Base-by-base conservation (phyloP, 1,284 basidiomycete genomes). In the Prillingera fragicola region DNA sequence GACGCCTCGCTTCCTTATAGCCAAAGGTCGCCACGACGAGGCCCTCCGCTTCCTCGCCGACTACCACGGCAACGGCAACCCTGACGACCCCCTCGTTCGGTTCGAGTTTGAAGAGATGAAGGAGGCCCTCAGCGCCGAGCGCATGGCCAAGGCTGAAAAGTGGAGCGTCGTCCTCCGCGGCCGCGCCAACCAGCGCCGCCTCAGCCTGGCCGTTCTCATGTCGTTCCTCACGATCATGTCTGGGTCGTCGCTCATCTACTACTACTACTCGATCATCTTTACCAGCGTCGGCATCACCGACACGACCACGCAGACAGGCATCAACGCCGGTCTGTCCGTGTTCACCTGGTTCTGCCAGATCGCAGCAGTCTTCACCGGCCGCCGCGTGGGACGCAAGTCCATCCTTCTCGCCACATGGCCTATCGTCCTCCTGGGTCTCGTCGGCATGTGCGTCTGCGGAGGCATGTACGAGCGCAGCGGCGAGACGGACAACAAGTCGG, bases 31-130 rank as follows among this genome's bases (percentile, higher is more conserved):
- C 5, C 78, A 84, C 34, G 76, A 75, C 0, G 85, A 87, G 54
- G 87, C 86, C 0, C 75, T 87, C 24, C 71, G 82, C 52, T 80
- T 89, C 54, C 75, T 90, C 27, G 83, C 85, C 19, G 81, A 87
- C 57, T 77, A 87, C 19, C 87, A 89, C 60, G 87, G 85, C 37
- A 71, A 75, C 29, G 87, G 87, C 19, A 74, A 88, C 62, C 69
- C 65, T 28, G 68, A 74, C 23, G 74, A 82, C 55, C 77, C 80
- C 29, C 76, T 89, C 15, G 87, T 89, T 23, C 73, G 78, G 32
- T 79, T 87, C 50, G 87, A 89, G 65, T 87, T 75, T 58, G 78
- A 80, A 53, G 85, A 89, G 70, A 89, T 90, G 67, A 80, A 77
- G 62, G 75, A 80, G 43, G 83, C 87, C 55, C 82, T 87, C 69